Percentiles rank a stretch among this genome's conserved stretches.
These are phyloP conservation scores for Podospora anserina DNA, from an alignment of 495 filamentous ascomycete genomes.

Conservation along the genomic window DNA sequence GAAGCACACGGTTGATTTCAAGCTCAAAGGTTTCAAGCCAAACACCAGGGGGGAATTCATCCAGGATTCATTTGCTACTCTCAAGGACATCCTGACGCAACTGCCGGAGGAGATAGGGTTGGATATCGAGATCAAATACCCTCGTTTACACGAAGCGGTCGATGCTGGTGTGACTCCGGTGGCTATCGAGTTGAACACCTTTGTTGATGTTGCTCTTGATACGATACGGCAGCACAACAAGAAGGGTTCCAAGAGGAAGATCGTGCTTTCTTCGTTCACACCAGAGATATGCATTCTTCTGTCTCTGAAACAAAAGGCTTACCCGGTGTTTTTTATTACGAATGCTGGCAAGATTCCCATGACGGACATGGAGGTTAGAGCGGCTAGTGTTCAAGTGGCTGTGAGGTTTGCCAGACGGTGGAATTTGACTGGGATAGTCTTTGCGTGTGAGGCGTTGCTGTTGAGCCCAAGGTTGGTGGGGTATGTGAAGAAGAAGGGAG, in stretches of 20 bases:
- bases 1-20: constrained; percentile 38
- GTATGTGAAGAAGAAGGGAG: constrained; percentile 28
- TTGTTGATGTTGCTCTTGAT: constrained; percentile 39
- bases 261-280: constrained; percentile 44
- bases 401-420: constrained; percentile 40
- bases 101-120: constrained; percentile 35
- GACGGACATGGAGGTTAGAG: constrained; percentile 25
- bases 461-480: constrained; percentile 35
- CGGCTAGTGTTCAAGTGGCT: constrained; percentile 37
- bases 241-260: constrained; percentile 25
- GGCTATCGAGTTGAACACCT: constrained; percentile 43
- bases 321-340: constrained; percentile 43
- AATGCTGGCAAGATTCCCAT: constrained; percentile 36
- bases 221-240: constrained; percentile 20
- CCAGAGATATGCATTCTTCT: constrained; percentile 46
- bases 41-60: constrained; percentile 40
- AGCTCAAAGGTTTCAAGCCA: constrained; percentile 34
- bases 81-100: constrained; percentile 35
- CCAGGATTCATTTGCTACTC: constrained; percentile 36
- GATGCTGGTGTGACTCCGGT: constrained; percentile 35
- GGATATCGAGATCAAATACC: constrained; percentile 41
- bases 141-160: constrained; percentile 32
- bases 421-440: constrained; percentile 37
- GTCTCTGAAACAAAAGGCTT: constrained; percentile 37
- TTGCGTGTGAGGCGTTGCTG: constrained; percentile 36